Evolutionary conservation across 2,329 filamentous ascomycete species (phyloP).

Genomic region (Claviceps sp.): DNA sequence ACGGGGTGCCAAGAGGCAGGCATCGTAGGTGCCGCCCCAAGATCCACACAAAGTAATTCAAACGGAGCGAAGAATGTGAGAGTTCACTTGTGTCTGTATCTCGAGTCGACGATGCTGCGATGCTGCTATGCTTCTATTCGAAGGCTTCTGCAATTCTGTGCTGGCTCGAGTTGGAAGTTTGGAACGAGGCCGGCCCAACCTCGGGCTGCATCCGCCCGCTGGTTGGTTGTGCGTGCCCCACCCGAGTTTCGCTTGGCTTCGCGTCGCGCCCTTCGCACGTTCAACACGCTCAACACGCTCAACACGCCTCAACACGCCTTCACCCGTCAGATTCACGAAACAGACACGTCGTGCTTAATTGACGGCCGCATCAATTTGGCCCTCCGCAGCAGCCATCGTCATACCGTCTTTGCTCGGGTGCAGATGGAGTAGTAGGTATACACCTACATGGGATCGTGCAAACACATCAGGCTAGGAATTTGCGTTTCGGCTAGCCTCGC

Average conservation of each 20-base stretch:
- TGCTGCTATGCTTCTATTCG: no score
- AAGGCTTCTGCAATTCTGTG: no score
- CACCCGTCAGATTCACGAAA: constrained; percentile 28
- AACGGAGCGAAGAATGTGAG: no score
- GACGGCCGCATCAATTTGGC: constrained; percentile 13
- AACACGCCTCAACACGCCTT: constrained; percentile 18
- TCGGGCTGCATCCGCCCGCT: no score
- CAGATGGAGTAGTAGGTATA: background rate
- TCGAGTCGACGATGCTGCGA: no score
- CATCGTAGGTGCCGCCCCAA: constrained; percentile 10
- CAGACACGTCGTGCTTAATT: constrained; percentile 28
- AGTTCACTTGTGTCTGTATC: no score
- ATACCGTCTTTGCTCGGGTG: background rate
- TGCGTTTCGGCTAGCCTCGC: no score
- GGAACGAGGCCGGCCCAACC: no score
- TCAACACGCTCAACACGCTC: background rate
- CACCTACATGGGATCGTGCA: background rate
- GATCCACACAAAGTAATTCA: no score
- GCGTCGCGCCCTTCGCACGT: constrained; percentile 2
- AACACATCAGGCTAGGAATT: no score
- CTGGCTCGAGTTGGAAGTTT: no score
- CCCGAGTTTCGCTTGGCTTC: background rate
- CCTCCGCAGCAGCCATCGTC: constrained; percentile 2
- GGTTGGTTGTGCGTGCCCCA: background rate
- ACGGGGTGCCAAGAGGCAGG: constrained; percentile 15